A percentile compares a stretch with the other conserved stretches of the same genome.
Evolutionary conservation across 2,329 filamentous ascomycete species (phyloP).

Genomic region (Tolypocladium guangdongense): DNA sequence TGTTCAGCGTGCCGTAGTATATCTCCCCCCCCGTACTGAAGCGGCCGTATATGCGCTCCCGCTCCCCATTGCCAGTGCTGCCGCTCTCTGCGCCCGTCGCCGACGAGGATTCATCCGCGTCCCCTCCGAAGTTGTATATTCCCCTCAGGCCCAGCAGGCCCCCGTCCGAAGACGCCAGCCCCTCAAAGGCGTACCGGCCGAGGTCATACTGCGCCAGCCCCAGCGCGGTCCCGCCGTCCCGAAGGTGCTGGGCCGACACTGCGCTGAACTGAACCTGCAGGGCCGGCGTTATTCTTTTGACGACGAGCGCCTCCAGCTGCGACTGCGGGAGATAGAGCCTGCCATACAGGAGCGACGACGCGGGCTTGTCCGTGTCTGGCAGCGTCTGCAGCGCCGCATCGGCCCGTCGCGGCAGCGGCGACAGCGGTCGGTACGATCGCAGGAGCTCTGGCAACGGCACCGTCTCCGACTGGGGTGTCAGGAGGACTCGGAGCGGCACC

Average conservation of each 20-base stretch:
- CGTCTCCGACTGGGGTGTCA: constrained; percentile 57
- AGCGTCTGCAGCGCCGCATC: constrained; percentile 5
- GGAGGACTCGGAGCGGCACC: constrained; percentile 55
- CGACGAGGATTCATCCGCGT: constrained; percentile 32
- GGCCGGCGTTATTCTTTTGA: constrained; percentile 66
- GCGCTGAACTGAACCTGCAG: constrained; percentile 72
- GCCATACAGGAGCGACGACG: constrained; percentile 59
- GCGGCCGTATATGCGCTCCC: constrained; percentile 61
- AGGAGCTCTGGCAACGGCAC: constrained; percentile 71
- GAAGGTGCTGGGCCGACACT: constrained; percentile 60
- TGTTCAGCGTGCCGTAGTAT: constrained; percentile 93
- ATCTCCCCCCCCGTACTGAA: constrained; percentile 87
- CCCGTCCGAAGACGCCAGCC: constrained; percentile 85
- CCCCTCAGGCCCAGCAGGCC: constrained; percentile 78
- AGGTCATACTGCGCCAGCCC: constrained; percentile 70
- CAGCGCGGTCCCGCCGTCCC: constrained; percentile 66
- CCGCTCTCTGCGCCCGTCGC: constrained; percentile 9
- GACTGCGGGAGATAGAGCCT: constrained; percentile 75
- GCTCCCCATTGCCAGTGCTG: constrained; percentile 22
- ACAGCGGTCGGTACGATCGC: constrained; percentile 70
- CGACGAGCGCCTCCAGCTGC: constrained; percentile 74
- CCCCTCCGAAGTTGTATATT: constrained; percentile 86
- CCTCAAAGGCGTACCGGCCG: constrained; percentile 81
- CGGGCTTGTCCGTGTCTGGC: constrained; percentile 7
- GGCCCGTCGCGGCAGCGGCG: constrained; percentile 39